A percentile compares a stretch with the other conserved stretches of the same genome.
Conservation (phyloP, 148 eudicot species). For the Drosera capensis region DNA sequence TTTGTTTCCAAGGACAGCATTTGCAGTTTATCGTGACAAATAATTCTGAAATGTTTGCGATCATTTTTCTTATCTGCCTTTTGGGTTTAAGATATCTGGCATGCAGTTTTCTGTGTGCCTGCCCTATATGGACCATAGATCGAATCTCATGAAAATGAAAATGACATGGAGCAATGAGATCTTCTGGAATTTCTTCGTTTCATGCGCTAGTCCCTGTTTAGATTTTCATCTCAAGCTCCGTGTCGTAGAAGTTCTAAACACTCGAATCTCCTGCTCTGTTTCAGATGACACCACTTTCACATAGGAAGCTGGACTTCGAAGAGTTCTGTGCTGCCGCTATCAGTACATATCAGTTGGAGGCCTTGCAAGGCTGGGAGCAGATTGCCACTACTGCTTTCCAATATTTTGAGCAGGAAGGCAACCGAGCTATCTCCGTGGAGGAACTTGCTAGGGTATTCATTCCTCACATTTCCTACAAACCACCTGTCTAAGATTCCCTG, state of each 20-base stretch:
- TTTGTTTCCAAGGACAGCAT: no score
- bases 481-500: neutral
- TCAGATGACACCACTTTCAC: constrained; percentile 45
- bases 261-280: neutral
- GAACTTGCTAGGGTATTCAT: constrained; percentile 38
- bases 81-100: no score
- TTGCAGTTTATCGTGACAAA: no score
- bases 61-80: no score
- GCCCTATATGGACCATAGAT: no score
- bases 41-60: no score
- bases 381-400: constrained; percentile 28
- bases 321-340: constrained; percentile 56
- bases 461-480: no score
- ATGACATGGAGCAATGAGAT: neutral
- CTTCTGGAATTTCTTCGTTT: neutral
- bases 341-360: constrained; percentile 35
- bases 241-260: neutral
- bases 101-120: no score
- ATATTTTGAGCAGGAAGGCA: constrained; percentile 40
- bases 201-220: neutral
- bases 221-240: neutral
- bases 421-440: constrained; percentile 35
- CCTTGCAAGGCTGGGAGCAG: constrained; percentile 36
- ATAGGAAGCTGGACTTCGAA: constrained; percentile 38
- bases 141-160: neutral